Base-by-base conservation (phyloP, 1,139 yeast species). In the Geotrichum siamense region DNA sequence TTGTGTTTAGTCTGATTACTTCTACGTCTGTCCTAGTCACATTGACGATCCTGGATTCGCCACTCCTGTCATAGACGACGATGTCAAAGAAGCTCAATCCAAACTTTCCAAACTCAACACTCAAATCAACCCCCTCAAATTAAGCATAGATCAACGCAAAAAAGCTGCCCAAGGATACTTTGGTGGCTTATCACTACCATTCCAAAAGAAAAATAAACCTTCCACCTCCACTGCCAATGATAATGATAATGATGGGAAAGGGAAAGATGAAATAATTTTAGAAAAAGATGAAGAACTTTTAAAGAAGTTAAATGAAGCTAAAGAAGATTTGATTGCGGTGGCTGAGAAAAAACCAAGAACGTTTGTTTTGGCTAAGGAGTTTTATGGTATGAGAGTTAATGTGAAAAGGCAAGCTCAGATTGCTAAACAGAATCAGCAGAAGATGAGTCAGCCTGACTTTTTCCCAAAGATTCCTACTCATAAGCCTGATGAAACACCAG, bases 11-110 rank as follows among this genome's bases (percentile, higher is more conserved):
- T 54, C 69, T 2, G 91, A 82, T 58, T 82, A 78, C 68, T 79
- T 84, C 58, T 82, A 81, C 57, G 69, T 76, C 1, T 84, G 94
- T 58, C 74, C 71, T 21, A 54, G 68, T n/a, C 94, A 83, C 61
- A 61, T 83, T 38, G 62, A 60, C 15, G 93, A 83, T 55, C 61
- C 69, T 1, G 68, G 71, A n/a, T 82, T 82, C 61, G 86, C 83
- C 2, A 60, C 63, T 1, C 77, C 83, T 0, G 55, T 72, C 1
- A 64, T 68, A 30, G 72, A 71, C 9, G 65, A 69, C 1, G 77
- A 69, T 8, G 79, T 76, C 50, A 57, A 63, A 4, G 67, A 64
- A 3, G 70, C 78, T 4, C 56, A 68, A 22, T 57, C 56, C n/a
- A 60, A 67, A 46, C 65, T 71, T 44, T 62, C 62, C 17, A 63